Base-by-base conservation (phyloP, 768 basidiomycete species). In the Boletus huronensis region DNA sequence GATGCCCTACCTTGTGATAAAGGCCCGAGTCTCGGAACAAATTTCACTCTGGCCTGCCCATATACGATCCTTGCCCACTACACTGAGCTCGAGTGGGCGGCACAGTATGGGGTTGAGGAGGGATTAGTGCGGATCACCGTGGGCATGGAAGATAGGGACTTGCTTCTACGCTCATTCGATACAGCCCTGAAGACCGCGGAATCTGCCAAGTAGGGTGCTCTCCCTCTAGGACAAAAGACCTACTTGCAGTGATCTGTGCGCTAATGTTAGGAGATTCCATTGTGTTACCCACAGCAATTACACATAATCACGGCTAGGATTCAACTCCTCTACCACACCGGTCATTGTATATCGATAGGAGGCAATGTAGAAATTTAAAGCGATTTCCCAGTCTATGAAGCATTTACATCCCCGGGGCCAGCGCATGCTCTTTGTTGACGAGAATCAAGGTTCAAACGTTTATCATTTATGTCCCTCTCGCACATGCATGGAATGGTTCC, bases 51-150 rank as follows among this genome's bases (percentile, higher is more conserved):
- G 29, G 93, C 93, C 31, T 94, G 86, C 60, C 96, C 95, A 25
- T 98, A 92, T 68, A 90, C 92, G 10, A 84, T 98, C 54, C 77
- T 99, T 25, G 96, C 91, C 35, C 96, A 98, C 70, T 98, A 84
- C 60, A 66, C 73, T 1, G 96, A 99, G 71, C 74, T 96, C 58
- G 90, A 88, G 35, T 99, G 96, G 96, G 96, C 95, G 16, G 85
- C 82, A 47, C 74, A 78, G 57, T 96, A 82, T 71, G 94, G 91
- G 19, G 91, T 99, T 13, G 91, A 96, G 64, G 75, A 75, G 50
- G 85, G 84, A 5, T 72, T 99, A 41, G 90, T 99, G 10, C 78
- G 96, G 54, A 81, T 98, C 31, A 93, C 88, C 59, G 84, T 97
- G n/a, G 96, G 96, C 8, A 77, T 93, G 79, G 96, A 98, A 72